A percentile compares a stretch with the other conserved stretches of the same genome.
Conservation (phyloP, 164 flowering plant genomes). For the Buxus sempervirens region DNA sequence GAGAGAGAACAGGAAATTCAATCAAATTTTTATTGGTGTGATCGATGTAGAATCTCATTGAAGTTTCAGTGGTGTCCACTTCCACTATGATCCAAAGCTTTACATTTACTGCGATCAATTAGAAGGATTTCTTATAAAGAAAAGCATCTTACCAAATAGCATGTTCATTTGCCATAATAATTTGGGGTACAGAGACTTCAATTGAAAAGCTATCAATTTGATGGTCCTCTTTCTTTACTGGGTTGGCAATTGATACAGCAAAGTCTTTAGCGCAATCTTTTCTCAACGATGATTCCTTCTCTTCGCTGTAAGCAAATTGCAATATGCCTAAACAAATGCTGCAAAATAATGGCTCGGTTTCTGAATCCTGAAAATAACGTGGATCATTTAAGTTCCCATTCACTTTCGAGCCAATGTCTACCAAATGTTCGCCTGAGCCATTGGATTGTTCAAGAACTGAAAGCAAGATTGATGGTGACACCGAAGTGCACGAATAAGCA, state of each 20-base stretch:
- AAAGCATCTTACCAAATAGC: too few relatives aligned
- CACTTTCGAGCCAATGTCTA: conserved; percentile 2
- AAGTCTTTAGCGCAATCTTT: conserved; percentile 35
- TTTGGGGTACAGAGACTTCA: too few relatives aligned
- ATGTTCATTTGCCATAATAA: too few relatives aligned
- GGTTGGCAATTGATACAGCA: conserved; percentile 35
- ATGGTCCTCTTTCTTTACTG: conserved; percentile 54
- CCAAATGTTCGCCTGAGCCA: conserved; percentile 3
- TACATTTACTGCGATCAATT: too few relatives aligned
- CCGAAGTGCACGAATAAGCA: conserved; percentile 21
- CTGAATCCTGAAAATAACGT: conserved; percentile 9
- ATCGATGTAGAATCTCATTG: conserved; percentile 49
- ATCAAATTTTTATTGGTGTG: conserved; percentile 42
- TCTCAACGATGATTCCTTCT: conserved; percentile 26
- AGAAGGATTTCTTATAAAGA: conserved; percentile 21
- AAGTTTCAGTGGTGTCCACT: too few relatives aligned
- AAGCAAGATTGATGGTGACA: conserved; percentile 26
- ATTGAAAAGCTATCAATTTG: too few relatives aligned
- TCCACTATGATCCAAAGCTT: too few relatives aligned
- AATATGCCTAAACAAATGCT: conserved; percentile 68
- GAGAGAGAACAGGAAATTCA: conserved; percentile 6
- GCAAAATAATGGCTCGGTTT: conserved; percentile 34
- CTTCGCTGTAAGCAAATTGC: conserved; percentile 44
- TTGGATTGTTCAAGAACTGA: conserved; percentile 24
- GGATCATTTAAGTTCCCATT: conserved; percentile 3